phyloP scores from a whole-genome alignment of 2,329 filamentous ascomycete species.

The Neospermospora avenae region DNA sequence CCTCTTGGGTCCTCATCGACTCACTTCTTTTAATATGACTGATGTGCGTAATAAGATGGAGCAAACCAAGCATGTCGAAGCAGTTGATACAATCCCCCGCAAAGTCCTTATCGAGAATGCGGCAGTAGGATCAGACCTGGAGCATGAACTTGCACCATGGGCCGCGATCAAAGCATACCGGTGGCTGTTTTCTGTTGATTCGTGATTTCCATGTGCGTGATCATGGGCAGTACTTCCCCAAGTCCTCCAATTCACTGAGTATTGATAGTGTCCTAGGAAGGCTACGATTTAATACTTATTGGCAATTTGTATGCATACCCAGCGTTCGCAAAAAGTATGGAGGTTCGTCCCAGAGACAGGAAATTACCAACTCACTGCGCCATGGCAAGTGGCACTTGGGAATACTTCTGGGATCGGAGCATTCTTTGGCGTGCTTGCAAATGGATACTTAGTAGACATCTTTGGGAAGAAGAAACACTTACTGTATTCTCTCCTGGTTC shows the following conservation, averaged over 20 bases:
- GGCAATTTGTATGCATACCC: conserved; percentile 9
- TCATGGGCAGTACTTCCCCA: conserved; percentile 65
- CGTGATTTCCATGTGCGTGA: conserved; percentile 79
- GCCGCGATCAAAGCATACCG: conserved; percentile 78
- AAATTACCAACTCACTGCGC: neutral
- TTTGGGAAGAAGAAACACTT: conserved; percentile 47
- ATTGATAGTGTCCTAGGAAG: neutral
- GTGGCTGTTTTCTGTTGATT: conserved; percentile 81
- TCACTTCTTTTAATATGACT: neutral
- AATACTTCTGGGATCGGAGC: conserved; percentile 4
- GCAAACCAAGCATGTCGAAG: neutral
- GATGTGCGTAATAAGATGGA: neutral
- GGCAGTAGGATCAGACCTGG: conserved; percentile 52
- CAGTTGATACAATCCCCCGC: neutral
- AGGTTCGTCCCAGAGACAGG: neutral
- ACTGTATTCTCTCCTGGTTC: conserved; percentile 41
- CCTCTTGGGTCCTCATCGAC: neutral
- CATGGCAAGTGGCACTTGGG: neutral
- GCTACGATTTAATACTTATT: conserved; percentile 2
- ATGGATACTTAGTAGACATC: conserved; percentile 45
- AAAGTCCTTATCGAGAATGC: conserved; percentile 30
- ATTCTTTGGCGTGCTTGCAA: neutral
- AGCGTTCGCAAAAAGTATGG: conserved; percentile 7
- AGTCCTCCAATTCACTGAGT: neutral
- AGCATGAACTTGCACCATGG: conserved; percentile 65